These are phyloP conservation scores for Daldinia decipiens DNA, from an alignment of 495 filamentous ascomycete species.

Conservation along the genomic window DNA sequence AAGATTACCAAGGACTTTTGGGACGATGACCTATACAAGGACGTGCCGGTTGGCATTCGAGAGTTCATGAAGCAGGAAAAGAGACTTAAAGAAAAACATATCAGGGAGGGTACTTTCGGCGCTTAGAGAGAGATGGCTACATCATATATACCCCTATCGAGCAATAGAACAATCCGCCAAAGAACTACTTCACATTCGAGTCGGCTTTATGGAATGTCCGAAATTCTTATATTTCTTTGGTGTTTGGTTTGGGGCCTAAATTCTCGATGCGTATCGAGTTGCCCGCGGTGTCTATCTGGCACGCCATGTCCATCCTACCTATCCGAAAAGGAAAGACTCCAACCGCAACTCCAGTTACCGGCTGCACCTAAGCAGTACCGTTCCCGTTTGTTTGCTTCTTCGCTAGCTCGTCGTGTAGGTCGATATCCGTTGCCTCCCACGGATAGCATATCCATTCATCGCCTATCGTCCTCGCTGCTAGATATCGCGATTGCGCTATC, in stretches of 20 bases:
- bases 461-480: conserved; percentile 84
- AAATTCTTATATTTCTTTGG: conserved; percentile 19
- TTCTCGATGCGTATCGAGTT: conserved; percentile 30
- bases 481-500: conserved; percentile 77
- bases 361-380: conserved; percentile 26
- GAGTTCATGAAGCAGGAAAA: conserved; percentile 99
- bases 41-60: conserved; percentile 89
- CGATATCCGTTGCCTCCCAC: conserved; percentile 98
- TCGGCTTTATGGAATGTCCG: conserved; percentile 24
- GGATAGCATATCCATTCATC: conserved; percentile 99
- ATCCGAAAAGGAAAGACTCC: conserved; percentile 32
- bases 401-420: conserved; percentile 85
- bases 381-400: conserved; percentile 53
- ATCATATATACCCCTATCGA: conserved; percentile 31
- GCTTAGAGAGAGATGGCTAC: conserved; percentile 42
- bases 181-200: conserved; percentile 7
- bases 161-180: conserved; percentile 34
- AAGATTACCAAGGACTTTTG: conserved; percentile 56
- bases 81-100: conserved; percentile 80
- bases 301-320: conserved; percentile 34
- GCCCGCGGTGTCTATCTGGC: conserved; percentile 41
- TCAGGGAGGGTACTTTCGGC: conserved; percentile 55
- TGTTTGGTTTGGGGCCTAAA: conserved; percentile 22
- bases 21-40: conserved; percentile 75
- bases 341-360: conserved; percentile 8